Evolutionary conservation across 2,329 filamentous ascomycete species (phyloP).

Genomic region (Tolypocladium amazonense): DNA sequence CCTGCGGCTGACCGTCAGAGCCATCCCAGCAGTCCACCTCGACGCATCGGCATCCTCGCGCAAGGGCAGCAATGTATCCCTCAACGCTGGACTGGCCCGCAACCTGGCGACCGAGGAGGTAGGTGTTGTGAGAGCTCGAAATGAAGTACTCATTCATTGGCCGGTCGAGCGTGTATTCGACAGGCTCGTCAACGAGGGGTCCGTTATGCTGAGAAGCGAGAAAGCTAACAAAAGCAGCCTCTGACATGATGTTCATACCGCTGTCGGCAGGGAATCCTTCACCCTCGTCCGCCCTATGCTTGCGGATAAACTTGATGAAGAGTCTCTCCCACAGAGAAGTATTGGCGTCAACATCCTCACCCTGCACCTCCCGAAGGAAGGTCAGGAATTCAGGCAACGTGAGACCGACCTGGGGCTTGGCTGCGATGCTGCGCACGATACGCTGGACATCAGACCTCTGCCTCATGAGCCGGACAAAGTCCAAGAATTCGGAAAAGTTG

Average conservation of each 20-base stretch:
- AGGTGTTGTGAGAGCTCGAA: slow-evolving; percentile 97
- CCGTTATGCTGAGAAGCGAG: slow-evolving; percentile 66
- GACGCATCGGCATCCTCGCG: slow-evolving; percentile 84
- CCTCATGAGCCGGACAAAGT: slow-evolving; percentile 76
- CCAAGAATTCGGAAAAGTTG: slow-evolving; percentile 70
- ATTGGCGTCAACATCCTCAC: slow-evolving; percentile 62
- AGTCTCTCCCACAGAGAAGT: slow-evolving; percentile 56
- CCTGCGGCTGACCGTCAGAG: slow-evolving; percentile 72
- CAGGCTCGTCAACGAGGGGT: slow-evolving; percentile 50
- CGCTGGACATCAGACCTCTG: slow-evolving; percentile 69
- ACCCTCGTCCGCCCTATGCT: slow-evolving; percentile 37
- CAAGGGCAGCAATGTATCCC: slow-evolving; percentile 82
- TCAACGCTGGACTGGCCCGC: slow-evolving; percentile 86
- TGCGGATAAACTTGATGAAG: slow-evolving; percentile 60
- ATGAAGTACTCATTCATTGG: slow-evolving; percentile 97
- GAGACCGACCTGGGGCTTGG: slow-evolving; percentile 52
- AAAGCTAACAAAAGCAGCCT: slow-evolving; percentile 68
- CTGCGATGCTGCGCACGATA: slow-evolving; percentile 56
- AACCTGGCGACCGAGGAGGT: slow-evolving; percentile 83
- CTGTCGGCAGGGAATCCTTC: slow-evolving; percentile 32
- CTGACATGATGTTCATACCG: slow-evolving; percentile 52
- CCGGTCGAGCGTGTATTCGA: slow-evolving; percentile 58
- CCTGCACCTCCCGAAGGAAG: slow-evolving; percentile 66
- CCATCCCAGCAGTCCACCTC: slow-evolving; percentile 99
- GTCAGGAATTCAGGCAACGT: slow-evolving; percentile 61